These are phyloP conservation scores for Xylaria sp. DNA, from an alignment of 2,329 filamentous ascomycete genomes.

Conservation along the genomic window DNA sequence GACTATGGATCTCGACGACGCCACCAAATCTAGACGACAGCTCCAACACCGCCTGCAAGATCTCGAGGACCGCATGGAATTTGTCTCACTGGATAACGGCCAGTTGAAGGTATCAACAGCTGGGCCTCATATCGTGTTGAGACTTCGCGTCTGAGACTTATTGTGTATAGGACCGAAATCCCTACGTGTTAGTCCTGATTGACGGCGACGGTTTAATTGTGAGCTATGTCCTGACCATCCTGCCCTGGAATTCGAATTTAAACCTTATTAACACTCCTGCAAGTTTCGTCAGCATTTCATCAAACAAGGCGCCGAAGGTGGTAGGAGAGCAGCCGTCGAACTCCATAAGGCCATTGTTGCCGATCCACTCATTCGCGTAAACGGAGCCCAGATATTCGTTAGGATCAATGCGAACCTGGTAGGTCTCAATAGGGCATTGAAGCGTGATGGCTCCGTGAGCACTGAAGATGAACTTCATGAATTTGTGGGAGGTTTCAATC, in stretches of 20 bases:
- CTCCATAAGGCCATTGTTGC: conserved; percentile 60
- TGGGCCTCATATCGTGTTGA: conserved; percentile 19
- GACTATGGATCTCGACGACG: conserved; percentile 62
- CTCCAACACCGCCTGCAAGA: conserved; percentile 60
- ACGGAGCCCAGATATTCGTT: conserved; percentile 64
- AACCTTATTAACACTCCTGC: conserved; percentile 23
- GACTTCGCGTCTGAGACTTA: conserved; percentile 37
- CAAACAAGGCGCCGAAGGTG: conserved; percentile 64
- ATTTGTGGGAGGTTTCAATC: conserved; percentile 69
- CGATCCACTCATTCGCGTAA: conserved; percentile 55
- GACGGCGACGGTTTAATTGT: conserved; percentile 73
- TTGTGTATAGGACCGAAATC: conserved; percentile 60
- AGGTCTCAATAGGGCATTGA: conserved; percentile 62
- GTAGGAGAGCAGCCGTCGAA: conserved; percentile 62
- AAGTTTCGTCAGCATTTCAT: conserved; percentile 69
- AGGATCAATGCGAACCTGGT: conserved; percentile 66
- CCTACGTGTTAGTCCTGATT: conserved; percentile 69
- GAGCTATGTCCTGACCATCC: conserved; percentile 41
- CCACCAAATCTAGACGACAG: conserved; percentile 60
- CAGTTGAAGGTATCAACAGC: conserved; percentile 57
- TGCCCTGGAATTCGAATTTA: conserved; percentile 18
- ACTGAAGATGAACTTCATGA: conserved; percentile 60
- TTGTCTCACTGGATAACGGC: conserved; percentile 53
- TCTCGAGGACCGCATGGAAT: conserved; percentile 51
- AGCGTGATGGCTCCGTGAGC: conserved; percentile 58